phyloP scores from a whole-genome alignment of 2,329 filamentous ascomycete genomes.

The Fusarium staphyleae region DNA sequence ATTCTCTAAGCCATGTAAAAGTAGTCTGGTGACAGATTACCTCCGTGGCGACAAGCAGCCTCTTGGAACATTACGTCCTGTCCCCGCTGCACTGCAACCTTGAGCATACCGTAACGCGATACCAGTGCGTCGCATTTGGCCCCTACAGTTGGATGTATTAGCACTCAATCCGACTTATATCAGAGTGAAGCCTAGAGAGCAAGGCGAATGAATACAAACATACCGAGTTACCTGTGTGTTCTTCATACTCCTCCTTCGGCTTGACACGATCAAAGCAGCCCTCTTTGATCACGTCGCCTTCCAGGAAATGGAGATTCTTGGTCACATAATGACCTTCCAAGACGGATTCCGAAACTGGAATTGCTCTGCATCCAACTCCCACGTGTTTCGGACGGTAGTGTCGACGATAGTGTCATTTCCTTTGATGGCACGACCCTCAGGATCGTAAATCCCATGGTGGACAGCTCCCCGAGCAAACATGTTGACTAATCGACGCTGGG shows the following conservation, averaged over 20 bases:
- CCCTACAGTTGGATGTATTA: slow-evolving; percentile 17
- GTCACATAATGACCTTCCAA: slow-evolving; percentile 42
- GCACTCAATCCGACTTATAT: neutral
- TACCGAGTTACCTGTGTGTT: slow-evolving; percentile 43
- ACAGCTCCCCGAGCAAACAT: too few species aligned
- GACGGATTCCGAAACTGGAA: slow-evolving; percentile 48
- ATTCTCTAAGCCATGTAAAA: slow-evolving; percentile 21
- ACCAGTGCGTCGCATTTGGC: slow-evolving; percentile 35
- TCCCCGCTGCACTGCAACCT: slow-evolving; percentile 4
- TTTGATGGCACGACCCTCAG: too few species aligned
- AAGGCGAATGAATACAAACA: neutral
- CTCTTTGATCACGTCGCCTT: slow-evolving; percentile 34
- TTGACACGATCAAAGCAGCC: slow-evolving; percentile 28
- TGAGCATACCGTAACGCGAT: slow-evolving; percentile 35
- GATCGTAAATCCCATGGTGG: too few species aligned
- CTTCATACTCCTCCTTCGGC: slow-evolving; percentile 37
- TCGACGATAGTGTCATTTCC: slow-evolving; percentile 51
- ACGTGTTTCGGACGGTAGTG: slow-evolving; percentile 50
- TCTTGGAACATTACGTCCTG: slow-evolving; percentile 12
- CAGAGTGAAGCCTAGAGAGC: neutral
- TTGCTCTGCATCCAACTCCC: slow-evolving; percentile 50
- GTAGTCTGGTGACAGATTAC: slow-evolving; percentile 4
- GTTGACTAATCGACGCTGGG: too few species aligned
- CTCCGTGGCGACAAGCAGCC: neutral
- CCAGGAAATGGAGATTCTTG: slow-evolving; percentile 21